phyloP scores from a whole-genome alignment of 2,329 filamentous ascomycete species.

The Teratosphaeria nubilosa region DNA sequence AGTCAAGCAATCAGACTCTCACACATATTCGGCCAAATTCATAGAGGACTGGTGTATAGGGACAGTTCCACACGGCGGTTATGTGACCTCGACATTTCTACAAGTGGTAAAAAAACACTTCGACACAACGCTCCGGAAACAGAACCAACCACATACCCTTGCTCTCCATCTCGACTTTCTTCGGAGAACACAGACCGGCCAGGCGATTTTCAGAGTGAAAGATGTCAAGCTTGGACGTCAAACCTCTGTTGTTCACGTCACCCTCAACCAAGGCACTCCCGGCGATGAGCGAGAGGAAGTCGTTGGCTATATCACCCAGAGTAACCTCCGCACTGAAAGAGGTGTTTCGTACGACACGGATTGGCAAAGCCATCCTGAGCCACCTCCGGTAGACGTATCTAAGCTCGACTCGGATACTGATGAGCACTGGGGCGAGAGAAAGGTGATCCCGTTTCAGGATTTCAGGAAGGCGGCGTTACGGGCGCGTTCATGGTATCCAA shows the following conservation, averaged over 20 bases:
- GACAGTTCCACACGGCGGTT: slow-evolving; percentile 61
- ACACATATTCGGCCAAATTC: slow-evolving; percentile 49
- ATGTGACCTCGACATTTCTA: slow-evolving; percentile 54
- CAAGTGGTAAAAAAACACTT: slow-evolving; percentile 51
- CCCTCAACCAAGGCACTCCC: slow-evolving; percentile 37
- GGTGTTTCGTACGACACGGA: slow-evolving; percentile 48
- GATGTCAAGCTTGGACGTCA: slow-evolving; percentile 57
- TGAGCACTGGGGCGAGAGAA: slow-evolving; percentile 36
- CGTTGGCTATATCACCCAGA: slow-evolving; percentile 54
- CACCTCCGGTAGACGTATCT: slow-evolving; percentile 33
- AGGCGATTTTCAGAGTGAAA: slow-evolving; percentile 47
- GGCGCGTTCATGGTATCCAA: slow-evolving; percentile 44
- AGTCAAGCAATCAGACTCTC: slow-evolving; percentile 40
- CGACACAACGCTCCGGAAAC: slow-evolving; percentile 44
- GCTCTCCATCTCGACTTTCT: slow-evolving; percentile 57
- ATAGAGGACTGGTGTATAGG: slow-evolving; percentile 55
- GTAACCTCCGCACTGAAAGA: slow-evolving; percentile 49
- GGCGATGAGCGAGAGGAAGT: slow-evolving; percentile 44
- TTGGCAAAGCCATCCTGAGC: slow-evolving; percentile 42
- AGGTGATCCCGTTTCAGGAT: slow-evolving; percentile 33
- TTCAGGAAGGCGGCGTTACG: slow-evolving; percentile 43
- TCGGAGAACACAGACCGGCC: slow-evolving; percentile 50
- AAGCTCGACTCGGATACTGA: slow-evolving; percentile 36
- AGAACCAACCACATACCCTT: slow-evolving; percentile 53
- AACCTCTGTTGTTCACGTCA: slow-evolving; percentile 53